These are phyloP conservation scores for Tetracentron sinense DNA, from an alignment of 164 flowering plant species.

Conservation along the genomic window DNA sequence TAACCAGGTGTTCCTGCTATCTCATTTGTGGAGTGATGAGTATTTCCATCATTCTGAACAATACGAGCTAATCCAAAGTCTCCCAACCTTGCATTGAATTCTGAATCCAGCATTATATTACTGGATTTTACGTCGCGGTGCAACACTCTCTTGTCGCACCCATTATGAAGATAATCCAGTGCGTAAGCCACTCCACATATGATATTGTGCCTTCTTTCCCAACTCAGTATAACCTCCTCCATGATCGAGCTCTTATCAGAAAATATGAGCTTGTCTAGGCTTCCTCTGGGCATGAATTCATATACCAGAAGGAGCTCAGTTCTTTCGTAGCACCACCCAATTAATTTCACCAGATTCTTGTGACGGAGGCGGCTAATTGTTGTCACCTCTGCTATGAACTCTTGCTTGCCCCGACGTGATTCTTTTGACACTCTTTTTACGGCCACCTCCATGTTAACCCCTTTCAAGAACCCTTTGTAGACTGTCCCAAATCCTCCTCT, in stretches of 20 bases:
- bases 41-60: constrained; percentile 16
- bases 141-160: constrained; percentile 36
- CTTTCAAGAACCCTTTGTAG: constrained; percentile 40
- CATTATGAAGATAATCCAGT: constrained; percentile 43
- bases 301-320: no score
- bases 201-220: not conserved
- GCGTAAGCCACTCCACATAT: constrained; percentile 40
- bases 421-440: no score
- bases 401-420: no score
- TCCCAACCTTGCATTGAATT: constrained; percentile 37
- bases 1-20: constrained; percentile 50
- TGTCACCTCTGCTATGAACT: no score
- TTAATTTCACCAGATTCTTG: no score
- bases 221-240: not conserved
- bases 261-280: no score
- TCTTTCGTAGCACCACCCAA: no score
- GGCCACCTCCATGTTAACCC: constrained; percentile 36
- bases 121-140: constrained; percentile 49
- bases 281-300: no score
- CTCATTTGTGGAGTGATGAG: constrained; percentile 38
- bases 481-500: constrained; percentile 69
- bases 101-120: constrained; percentile 42
- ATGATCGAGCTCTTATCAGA: not conserved
- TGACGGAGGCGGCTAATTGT: no score
- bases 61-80: constrained; percentile 49